Evolutionary conservation across 169 alveolate species (phyloP).

Genomic region (Cryptosporidium sp.): DNA sequence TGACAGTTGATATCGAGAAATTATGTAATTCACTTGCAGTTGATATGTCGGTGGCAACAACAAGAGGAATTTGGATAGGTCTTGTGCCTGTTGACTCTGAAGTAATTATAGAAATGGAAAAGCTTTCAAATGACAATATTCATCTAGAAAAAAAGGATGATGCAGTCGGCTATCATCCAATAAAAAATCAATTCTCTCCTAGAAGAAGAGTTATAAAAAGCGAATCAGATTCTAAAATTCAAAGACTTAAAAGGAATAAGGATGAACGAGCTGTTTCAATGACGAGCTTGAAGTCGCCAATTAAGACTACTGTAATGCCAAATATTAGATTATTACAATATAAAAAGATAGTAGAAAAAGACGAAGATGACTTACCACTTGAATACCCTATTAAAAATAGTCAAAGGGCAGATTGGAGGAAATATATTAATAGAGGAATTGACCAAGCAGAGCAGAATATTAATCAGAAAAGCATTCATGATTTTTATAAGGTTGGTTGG

Average conservation of each 20-base stretch:
- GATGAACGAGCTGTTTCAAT: constrained; percentile 4
- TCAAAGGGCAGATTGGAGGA: constrained; percentile 62
- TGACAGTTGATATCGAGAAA: constrained; percentile 9
- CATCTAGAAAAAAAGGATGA: not conserved
- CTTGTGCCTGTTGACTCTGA: constrained; percentile 66
- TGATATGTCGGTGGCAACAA: constrained; percentile 58
- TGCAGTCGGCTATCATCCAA: constrained; percentile 57
- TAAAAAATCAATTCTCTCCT: constrained; percentile 49
- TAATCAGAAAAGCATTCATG: constrained; percentile 1
- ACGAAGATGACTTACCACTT: constrained; percentile 52
- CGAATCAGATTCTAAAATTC: not conserved
- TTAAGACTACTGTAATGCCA: constrained; percentile 52
- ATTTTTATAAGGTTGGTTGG: constrained; percentile 13
- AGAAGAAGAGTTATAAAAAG: not conserved
- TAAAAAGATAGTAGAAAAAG: constrained; percentile 68
- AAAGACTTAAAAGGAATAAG: constrained; percentile 9
- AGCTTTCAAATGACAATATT: not conserved
- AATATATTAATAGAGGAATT: constrained; percentile 9
- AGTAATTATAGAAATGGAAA: constrained; percentile 50
- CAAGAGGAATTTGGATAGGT: constrained; percentile 71
- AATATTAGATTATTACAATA: constrained; percentile 56
- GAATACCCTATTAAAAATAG: constrained; percentile 33
- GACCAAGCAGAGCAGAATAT: not conserved
- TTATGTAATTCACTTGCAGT: constrained; percentile 37
- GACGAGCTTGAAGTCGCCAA: constrained; percentile 35